A percentile compares a stretch with the other conserved stretches of the same genome.
Evolutionary conservation across 805 yeast genomes (phyloP).

Genomic region (Torulaspora maleeae): DNA sequence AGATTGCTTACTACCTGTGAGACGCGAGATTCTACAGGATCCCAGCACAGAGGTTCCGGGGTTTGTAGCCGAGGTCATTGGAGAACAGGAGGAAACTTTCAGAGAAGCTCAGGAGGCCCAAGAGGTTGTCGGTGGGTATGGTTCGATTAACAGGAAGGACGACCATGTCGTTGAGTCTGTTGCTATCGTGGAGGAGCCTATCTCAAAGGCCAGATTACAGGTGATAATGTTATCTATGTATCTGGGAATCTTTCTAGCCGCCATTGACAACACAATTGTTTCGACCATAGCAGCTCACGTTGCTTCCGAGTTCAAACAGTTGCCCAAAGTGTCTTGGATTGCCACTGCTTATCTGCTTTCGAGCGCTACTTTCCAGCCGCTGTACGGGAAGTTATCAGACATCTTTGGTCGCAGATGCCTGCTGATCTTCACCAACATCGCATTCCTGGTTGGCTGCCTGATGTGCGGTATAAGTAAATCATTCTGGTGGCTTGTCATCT

Average conservation of each 20-base stretch:
- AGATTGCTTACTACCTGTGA: constrained; percentile 9
- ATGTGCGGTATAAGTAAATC: constrained; percentile 51
- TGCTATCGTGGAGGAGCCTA: constrained; percentile 5
- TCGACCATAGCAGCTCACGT: constrained; percentile 61
- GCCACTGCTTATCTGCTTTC: constrained; percentile 67
- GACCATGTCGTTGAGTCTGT: neutral
- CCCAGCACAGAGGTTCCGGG: constrained; percentile 36
- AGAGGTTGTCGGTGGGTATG: neutral
- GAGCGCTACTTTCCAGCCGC: constrained; percentile 68
- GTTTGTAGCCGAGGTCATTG: constrained; percentile 34
- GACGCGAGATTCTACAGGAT: constrained; percentile 23
- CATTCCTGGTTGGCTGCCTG: constrained; percentile 55
- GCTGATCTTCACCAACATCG: constrained; percentile 46
- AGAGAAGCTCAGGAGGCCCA: constrained; percentile 1
- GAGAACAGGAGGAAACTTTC: constrained; percentile 26
- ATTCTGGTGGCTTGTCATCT: constrained; percentile 45
- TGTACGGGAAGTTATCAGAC: constrained; percentile 66
- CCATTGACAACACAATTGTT: constrained; percentile 64
- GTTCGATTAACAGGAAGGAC: constrained; percentile 12
- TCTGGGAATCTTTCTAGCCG: constrained; percentile 51
- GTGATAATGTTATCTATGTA: constrained; percentile 42
- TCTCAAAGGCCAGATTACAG: constrained; percentile 20
- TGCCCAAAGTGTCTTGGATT: constrained; percentile 64
- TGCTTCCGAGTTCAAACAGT: constrained; percentile 62
- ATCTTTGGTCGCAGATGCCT: constrained; percentile 62